These are phyloP conservation scores for Fraxinus sp. DNA, from an alignment of 305 asterid genomes.

Conservation along the genomic window DNA sequence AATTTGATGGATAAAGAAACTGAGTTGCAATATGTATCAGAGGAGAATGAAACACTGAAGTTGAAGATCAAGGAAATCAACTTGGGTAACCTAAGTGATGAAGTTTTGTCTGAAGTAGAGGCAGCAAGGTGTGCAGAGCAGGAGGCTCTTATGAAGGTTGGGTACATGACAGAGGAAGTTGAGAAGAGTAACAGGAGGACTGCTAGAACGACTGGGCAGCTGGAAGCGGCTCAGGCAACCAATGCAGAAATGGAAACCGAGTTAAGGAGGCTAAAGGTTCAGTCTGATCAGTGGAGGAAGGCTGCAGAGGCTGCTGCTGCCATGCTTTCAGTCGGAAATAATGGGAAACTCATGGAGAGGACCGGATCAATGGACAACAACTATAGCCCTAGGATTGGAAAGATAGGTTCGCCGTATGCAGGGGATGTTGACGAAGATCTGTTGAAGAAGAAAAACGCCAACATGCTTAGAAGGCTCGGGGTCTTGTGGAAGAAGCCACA, in stretches of 20 bases:
- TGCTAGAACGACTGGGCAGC: conserved; percentile 42
- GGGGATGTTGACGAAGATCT: conserved; percentile 53
- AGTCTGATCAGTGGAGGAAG: conserved; percentile 71
- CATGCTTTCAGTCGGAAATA: conserved; percentile 51
- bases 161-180: conserved; percentile 44
- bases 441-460: conserved; percentile 58
- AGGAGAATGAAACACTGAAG: conserved; percentile 42
- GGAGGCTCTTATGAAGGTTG: conserved; percentile 46
- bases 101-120: conserved; percentile 30
- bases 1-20: conserved; percentile 45
- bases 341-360: conserved; percentile 48
- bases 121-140: conserved; percentile 44
- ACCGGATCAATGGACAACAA: conserved; percentile 56
- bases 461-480: conserved; percentile 56
- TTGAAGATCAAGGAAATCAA: conserved; percentile 27
- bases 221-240: conserved; percentile 52
- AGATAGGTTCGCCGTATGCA: conserved; percentile 35
- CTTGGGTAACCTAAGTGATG: conserved; percentile 23
- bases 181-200: conserved; percentile 45
- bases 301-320: conserved; percentile 77
- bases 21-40: conserved; percentile 27
- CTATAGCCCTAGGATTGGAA: conserved; percentile 37
- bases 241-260: conserved; percentile 66
- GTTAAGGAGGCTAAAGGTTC: conserved; percentile 63
- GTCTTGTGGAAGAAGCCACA: conserved; percentile 64